phyloP scores from a whole-genome alignment of 2,329 filamentous ascomycete species.

The Xylariaceae sp. region DNA sequence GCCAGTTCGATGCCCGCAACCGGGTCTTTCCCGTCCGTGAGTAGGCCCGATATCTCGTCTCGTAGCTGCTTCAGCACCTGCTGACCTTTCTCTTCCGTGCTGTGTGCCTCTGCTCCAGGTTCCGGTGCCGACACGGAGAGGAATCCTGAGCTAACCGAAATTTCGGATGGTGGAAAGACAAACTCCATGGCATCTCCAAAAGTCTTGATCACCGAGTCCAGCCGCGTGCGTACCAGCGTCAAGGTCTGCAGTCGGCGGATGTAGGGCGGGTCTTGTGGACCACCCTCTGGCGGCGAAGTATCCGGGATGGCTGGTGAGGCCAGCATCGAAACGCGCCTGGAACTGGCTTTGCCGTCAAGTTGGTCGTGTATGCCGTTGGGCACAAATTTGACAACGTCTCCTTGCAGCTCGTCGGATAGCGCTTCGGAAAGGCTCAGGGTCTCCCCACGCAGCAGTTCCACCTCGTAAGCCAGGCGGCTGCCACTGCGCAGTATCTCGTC shows the following conservation, averaged over 20 bases:
- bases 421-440: constrained; percentile 73
- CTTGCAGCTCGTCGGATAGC: constrained; percentile 62
- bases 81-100: constrained; percentile 79
- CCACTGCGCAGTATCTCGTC: constrained; percentile 91
- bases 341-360: constrained; percentile 17
- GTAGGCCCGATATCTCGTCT: constrained; percentile 61
- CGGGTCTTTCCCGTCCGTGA: constrained; percentile 50
- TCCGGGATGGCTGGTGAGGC: constrained; percentile 13
- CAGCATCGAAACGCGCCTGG: constrained; percentile 16
- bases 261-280: constrained; percentile 45
- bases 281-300: constrained; percentile 8
- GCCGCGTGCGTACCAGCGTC: constrained; percentile 70
- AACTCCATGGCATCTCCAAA: constrained; percentile 97
- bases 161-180: constrained; percentile 79
- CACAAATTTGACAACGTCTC: constrained; percentile 67
- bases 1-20: constrained; percentile 67
- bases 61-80: constrained; percentile 65
- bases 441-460: constrained; percentile 87
- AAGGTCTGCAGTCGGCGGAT: constrained; percentile 76
- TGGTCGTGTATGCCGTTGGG: constrained; percentile 40
- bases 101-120: constrained; percentile 52
- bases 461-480: constrained; percentile 84
- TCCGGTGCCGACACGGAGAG: constrained; percentile 86
- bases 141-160: constrained; percentile 76
- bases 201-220: constrained; percentile 81